Conservation (phyloP, 2,329 filamentous ascomycete genomes). For the Fusarium sp. region DNA sequence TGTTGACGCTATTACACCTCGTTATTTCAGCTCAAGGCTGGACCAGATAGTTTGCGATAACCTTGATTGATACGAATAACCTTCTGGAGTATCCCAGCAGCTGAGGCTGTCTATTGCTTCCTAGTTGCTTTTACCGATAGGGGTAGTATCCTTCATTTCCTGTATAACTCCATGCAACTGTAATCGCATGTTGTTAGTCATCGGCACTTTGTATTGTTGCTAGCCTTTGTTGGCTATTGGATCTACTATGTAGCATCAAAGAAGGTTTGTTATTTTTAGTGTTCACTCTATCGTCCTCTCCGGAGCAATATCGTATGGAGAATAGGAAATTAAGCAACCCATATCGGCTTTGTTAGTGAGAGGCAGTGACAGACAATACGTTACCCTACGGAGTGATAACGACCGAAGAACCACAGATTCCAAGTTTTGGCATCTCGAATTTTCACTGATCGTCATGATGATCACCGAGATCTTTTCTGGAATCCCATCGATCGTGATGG, state of each 20-base stretch:
- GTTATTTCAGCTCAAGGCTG: slow-evolving; percentile 6
- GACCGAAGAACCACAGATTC: not conserved
- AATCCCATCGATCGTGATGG: slow-evolving; percentile 21
- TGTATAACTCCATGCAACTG: not conserved
- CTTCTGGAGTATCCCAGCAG: not conserved
- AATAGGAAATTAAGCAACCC: slow-evolving; percentile 4
- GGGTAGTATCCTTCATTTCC: slow-evolving; percentile 8
- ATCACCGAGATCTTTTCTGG: not conserved
- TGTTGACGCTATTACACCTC: not conserved
- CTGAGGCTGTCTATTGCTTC: not conserved
- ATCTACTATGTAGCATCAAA: not conserved
- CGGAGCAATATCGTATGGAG: not conserved
- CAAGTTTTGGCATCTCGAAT: not conserved
- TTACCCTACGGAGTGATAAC: not conserved
- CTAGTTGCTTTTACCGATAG: not conserved
- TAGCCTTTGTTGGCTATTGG: not conserved
- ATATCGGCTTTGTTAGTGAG: not conserved
- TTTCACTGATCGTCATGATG: slow-evolving; percentile 4
- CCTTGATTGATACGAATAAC: slow-evolving; percentile 9
- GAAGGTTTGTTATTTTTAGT: slow-evolving; percentile 24
- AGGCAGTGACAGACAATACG: not conserved
- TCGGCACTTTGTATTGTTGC: not conserved
- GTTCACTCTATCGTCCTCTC: not conserved
- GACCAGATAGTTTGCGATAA: not conserved
- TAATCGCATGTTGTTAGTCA: not conserved